phyloP scores from a whole-genome alignment of 306 rosid species.

The Morella rubra region DNA sequence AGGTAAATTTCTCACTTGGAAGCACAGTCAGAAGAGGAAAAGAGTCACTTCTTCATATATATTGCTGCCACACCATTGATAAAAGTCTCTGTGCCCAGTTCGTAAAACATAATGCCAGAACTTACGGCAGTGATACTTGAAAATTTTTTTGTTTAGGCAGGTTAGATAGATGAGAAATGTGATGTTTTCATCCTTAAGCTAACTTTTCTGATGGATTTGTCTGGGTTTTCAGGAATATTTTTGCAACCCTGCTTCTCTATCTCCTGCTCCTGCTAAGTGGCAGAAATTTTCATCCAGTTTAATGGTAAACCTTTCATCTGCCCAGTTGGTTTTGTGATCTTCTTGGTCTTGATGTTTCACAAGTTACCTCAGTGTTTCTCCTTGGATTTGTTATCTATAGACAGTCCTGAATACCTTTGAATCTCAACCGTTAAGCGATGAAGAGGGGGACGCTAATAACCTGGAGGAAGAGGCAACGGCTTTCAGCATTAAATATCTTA shows the following conservation, averaged over 20 bases:
- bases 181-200: not conserved
- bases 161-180: not conserved
- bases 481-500: slow-evolving; percentile 97
- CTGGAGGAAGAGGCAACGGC: slow-evolving; percentile 84
- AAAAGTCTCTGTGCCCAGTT: slow-evolving; percentile 2
- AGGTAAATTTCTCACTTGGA: slow-evolving; percentile 46
- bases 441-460: slow-evolving; percentile 88
- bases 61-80: slow-evolving; percentile 17
- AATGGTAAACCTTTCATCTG: slow-evolving; percentile 47
- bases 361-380: slow-evolving; percentile 14
- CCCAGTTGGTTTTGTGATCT: slow-evolving; percentile 9
- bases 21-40: not conserved
- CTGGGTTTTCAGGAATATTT: slow-evolving; percentile 69
- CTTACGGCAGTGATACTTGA: not conserved
- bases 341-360: not conserved
- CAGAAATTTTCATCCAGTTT: slow-evolving; percentile 78
- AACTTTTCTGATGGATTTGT: slow-evolving; percentile 19
- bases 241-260: slow-evolving; percentile 71
- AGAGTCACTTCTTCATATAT: slow-evolving; percentile 1
- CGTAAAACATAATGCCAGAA: not conserved
- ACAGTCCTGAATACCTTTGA: slow-evolving; percentile 84
- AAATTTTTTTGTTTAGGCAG: not conserved
- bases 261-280: slow-evolving; percentile 75
- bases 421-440: slow-evolving; percentile 95
- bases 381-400: slow-evolving; percentile 41